A percentile compares a stretch with the other conserved stretches of the same genome.
These are phyloP conservation scores for Tetrahymena borealis DNA, from an alignment of 73 alveolate species.

Conservation along the genomic window DNA sequence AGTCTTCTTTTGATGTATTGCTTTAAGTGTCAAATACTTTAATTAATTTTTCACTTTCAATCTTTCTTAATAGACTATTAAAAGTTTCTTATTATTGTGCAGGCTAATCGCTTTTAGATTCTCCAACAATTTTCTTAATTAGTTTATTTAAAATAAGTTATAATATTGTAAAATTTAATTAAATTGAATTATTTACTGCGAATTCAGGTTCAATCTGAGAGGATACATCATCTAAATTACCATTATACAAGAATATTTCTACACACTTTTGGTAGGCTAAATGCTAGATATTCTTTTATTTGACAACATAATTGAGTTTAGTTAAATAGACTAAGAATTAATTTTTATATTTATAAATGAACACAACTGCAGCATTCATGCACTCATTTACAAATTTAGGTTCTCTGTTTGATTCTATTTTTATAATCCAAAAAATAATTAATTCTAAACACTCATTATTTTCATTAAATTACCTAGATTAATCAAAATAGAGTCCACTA, in stretches of 20 bases:
- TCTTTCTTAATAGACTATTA: constrained; percentile 1
- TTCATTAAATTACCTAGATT: background rate
- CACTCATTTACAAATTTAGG: constrained; percentile 5
- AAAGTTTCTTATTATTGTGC: background rate
- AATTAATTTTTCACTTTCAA: constrained; percentile 34
- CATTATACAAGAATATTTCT: constrained; percentile 31
- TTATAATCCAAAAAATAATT: background rate
- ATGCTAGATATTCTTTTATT: constrained; percentile 26
- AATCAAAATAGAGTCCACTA: constrained; percentile 20
- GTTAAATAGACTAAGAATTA: constrained; percentile 27
- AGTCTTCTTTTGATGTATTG: constrained; percentile 55
- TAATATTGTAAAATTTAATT: background rate
- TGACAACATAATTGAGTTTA: constrained; percentile 8
- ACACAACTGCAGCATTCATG: constrained; percentile 19
- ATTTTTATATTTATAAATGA: constrained; percentile 24
- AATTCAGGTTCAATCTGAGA: constrained; percentile 5
- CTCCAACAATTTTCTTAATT: constrained; percentile 18
- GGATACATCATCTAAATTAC: constrained; percentile 32
- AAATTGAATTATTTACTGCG: constrained; percentile 3
- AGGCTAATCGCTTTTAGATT: constrained; percentile 2
- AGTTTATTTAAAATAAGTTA: background rate
- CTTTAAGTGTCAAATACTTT: constrained; percentile 17
- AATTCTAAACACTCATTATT: background rate
- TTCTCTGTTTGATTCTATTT: constrained; percentile 1
- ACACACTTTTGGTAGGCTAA: constrained; percentile 19